phyloP scores from a whole-genome alignment of 2,329 filamentous ascomycete species.

The Aspergillus persii region DNA sequence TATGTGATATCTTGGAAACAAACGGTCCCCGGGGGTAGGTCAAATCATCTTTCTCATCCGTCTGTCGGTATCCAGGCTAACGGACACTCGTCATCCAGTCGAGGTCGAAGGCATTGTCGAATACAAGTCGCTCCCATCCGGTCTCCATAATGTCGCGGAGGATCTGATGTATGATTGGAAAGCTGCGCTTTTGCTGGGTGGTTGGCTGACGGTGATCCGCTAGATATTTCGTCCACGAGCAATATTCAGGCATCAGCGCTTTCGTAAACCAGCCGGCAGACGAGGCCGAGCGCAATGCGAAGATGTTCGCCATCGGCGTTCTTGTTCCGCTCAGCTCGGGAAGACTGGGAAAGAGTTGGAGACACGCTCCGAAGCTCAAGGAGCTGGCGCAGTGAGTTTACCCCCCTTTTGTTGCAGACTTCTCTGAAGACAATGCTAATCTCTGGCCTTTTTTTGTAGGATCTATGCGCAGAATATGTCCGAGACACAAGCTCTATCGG shows the following conservation, averaged over 20 bases:
- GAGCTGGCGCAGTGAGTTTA: conserved; percentile 64
- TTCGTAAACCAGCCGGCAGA: conserved; percentile 82
- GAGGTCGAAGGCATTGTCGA: conserved; percentile 82
- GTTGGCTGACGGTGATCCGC: conserved; percentile 11
- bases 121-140: conserved; percentile 93
- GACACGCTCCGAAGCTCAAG: conserved; percentile 74
- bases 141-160: conserved; percentile 80
- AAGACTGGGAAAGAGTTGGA: conserved; percentile 82
- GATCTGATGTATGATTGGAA: conserved; percentile 63
- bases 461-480: conserved; percentile 63
- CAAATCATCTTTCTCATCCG: neutral
- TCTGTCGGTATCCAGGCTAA: conserved; percentile 1
- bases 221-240: conserved; percentile 87
- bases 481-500: conserved; percentile 64
- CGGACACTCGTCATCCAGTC: conserved; percentile 36
- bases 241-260: conserved; percentile 83
- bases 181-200: neutral
- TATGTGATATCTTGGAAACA: conserved; percentile 88
- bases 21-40: conserved; percentile 63
- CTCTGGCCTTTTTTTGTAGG: conserved; percentile 25
- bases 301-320: conserved; percentile 88
- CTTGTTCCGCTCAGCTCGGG: conserved; percentile 84
- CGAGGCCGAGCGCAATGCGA: conserved; percentile 77
- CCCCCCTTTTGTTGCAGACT: neutral
- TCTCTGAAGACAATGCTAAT: conserved; percentile 10